phyloP scores from a whole-genome alignment of 805 yeast genomes.

The Metschnikowia proteae region DNA sequence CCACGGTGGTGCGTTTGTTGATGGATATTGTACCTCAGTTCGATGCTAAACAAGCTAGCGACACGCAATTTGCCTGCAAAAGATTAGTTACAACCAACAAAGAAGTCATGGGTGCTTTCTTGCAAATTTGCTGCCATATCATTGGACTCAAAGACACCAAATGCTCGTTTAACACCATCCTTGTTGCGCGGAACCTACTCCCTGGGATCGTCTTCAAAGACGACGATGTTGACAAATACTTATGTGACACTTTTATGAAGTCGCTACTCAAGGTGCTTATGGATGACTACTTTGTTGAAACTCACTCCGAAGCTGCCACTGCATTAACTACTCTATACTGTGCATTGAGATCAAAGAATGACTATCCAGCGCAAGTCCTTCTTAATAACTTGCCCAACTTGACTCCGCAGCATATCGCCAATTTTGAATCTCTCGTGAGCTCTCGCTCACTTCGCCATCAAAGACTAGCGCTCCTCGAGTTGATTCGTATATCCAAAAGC shows the following conservation, averaged over 20 bases:
- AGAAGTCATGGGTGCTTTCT: constrained; percentile 69
- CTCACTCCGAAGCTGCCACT: constrained; percentile 89
- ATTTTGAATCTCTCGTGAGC: constrained; percentile 58
- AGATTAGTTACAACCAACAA: constrained; percentile 61
- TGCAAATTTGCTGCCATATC: constrained; percentile 70
- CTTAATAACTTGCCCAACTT: constrained; percentile 53
- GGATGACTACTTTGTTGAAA: constrained; percentile 77
- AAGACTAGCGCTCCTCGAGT: constrained; percentile 72
- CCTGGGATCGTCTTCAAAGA: constrained; percentile 65
- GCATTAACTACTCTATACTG: constrained; percentile 78
- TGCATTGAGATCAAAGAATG: constrained; percentile 63
- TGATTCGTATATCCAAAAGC: constrained; percentile 61
- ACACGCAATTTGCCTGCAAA: constrained; percentile 64
- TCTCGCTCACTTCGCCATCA: constrained; percentile 76
- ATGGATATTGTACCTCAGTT: constrained; percentile 86
- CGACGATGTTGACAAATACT: constrained; percentile 68
- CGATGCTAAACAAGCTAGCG: constrained; percentile 48
- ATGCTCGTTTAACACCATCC: constrained; percentile 85
- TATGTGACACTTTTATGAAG: constrained; percentile 64
- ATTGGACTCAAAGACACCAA: constrained; percentile 83
- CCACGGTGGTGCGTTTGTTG: constrained; percentile 80
- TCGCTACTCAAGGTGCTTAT: constrained; percentile 63
- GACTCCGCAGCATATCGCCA: constrained; percentile 52
- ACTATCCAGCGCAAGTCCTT: constrained; percentile 62
- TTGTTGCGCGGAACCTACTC: constrained; percentile 71